These are phyloP conservation scores for Rhizophlyctis rosea DNA, from an alignment of 192 early-diverging fungal genomes.

Conservation along the genomic window DNA sequence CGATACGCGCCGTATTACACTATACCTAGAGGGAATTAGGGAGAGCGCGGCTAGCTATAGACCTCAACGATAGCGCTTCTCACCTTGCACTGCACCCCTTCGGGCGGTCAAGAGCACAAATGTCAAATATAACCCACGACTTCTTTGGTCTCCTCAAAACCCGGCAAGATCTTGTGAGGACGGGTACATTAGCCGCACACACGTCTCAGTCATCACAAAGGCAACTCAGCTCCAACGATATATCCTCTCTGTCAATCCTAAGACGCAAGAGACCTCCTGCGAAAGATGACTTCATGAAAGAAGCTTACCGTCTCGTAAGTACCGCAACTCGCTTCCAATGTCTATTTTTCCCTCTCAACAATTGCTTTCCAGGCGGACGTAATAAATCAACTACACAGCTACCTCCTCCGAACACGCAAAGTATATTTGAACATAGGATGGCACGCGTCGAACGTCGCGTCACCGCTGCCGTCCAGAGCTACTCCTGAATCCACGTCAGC, in stretches of 20 bases:
- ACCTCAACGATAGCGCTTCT: too few relatives aligned
- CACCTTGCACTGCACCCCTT: too few relatives aligned
- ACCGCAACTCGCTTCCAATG: not conserved
- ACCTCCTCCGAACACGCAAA: constrained; percentile 14
- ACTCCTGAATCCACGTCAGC: not conserved
- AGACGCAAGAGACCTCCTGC: not conserved
- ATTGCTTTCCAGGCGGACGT: constrained; percentile 10
- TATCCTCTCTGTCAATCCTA: not conserved
- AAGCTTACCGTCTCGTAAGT: constrained; percentile 15
- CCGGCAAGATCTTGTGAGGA: not conserved
- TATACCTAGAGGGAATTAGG: too few relatives aligned
- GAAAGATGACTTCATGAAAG: constrained; percentile 9
- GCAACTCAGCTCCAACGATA: too few relatives aligned
- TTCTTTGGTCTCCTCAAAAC: not conserved
- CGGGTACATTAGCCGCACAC: too few relatives aligned
- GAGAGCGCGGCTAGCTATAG: too few relatives aligned
- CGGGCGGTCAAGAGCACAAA: too few relatives aligned
- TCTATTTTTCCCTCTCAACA: too few relatives aligned
- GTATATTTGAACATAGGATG: constrained; percentile 19
- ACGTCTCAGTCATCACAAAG: too few relatives aligned
- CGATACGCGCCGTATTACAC: too few relatives aligned
- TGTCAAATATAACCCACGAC: not conserved
- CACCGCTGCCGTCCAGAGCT: not conserved
- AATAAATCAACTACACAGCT: constrained; percentile 17
- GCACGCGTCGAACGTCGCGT: not conserved